A percentile compares a stretch with the other conserved stretches of the same genome.
Conservation (phyloP, 306 rosid species). For the Delonix regia region DNA sequence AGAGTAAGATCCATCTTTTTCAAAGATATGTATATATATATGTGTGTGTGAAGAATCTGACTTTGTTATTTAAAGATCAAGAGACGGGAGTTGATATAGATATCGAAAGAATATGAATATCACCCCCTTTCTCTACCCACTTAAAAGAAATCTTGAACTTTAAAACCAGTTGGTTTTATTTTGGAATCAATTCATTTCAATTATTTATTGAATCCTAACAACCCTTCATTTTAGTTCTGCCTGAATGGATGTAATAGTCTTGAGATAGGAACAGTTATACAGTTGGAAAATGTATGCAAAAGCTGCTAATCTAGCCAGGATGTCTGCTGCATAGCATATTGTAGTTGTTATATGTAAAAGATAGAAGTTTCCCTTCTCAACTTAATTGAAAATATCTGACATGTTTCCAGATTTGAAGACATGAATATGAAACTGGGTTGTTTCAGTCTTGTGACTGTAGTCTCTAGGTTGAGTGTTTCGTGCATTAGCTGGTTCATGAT, state of each 20-base stretch:
- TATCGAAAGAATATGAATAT: conserved; percentile 9
- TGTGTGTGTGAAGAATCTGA: conserved; percentile 16
- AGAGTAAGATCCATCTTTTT: conserved; percentile 64
- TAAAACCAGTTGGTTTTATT: background rate
- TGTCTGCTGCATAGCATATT: conserved; percentile 1
- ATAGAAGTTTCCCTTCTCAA: background rate
- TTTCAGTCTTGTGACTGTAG: background rate
- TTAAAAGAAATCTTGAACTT: background rate
- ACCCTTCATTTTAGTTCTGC: background rate
- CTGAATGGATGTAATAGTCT: background rate
- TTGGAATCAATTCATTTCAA: conserved; percentile 8
- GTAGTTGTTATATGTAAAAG: conserved; percentile 1
- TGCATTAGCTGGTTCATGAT: background rate
- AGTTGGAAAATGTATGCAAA: background rate
- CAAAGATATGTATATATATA: background rate
- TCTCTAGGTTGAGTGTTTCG: background rate
- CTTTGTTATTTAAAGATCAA: conserved; percentile 23
- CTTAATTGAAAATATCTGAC: background rate
- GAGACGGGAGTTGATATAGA: conserved; percentile 12
- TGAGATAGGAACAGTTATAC: background rate
- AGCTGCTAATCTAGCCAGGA: background rate
- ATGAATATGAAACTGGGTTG: conserved; percentile 20
- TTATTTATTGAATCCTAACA: conserved; percentile 1
- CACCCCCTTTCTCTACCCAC: background rate
- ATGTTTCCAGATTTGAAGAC: background rate